These are phyloP conservation scores for Ustilago lituana DNA, from an alignment of 1,284 basidiomycete species.

Conservation along the genomic window DNA sequence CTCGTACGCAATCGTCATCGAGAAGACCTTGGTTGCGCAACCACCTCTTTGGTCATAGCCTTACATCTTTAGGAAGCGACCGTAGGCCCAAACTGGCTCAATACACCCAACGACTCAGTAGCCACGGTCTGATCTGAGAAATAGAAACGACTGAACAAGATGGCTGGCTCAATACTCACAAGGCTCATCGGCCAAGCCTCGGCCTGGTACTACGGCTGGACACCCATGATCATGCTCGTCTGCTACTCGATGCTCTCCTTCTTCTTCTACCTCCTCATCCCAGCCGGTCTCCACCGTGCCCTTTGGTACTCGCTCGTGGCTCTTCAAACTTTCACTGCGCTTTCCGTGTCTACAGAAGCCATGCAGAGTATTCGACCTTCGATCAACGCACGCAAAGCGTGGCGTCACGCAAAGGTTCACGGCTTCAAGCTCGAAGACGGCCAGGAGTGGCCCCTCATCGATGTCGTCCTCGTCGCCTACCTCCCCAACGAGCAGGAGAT, in stretches of 20 bases:
- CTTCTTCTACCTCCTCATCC: conserved; percentile 55
- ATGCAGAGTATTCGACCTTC: conserved; percentile 54
- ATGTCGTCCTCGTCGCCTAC: conserved; percentile 59
- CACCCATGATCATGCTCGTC: conserved; percentile 54
- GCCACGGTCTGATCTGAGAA: background rate
- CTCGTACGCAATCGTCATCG: no score
- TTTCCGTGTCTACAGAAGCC: conserved; percentile 56
- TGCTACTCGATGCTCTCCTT: conserved; percentile 47
- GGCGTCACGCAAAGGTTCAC: conserved; percentile 45
- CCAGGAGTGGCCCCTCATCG: conserved; percentile 54
- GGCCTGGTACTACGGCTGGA: conserved; percentile 50
- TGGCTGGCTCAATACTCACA: conserved; percentile 13
- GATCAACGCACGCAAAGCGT: conserved; percentile 51
- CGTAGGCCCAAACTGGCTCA: no score
- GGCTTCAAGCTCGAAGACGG: conserved; percentile 51
- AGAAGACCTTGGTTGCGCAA: no score
- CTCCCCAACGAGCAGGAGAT: conserved; percentile 60
- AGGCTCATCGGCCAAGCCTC: conserved; percentile 28
- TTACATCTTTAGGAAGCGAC: no score
- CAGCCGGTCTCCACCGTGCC: conserved; percentile 43
- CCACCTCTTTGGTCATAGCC: no score
- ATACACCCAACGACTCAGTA: no score
- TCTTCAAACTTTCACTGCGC: conserved; percentile 54
- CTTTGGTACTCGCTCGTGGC: conserved; percentile 51
- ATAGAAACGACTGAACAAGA: conserved; percentile 4